Evolutionary conservation across 179 eudicot genomes (phyloP).

Genomic region (Dionaea muscipula): DNA sequence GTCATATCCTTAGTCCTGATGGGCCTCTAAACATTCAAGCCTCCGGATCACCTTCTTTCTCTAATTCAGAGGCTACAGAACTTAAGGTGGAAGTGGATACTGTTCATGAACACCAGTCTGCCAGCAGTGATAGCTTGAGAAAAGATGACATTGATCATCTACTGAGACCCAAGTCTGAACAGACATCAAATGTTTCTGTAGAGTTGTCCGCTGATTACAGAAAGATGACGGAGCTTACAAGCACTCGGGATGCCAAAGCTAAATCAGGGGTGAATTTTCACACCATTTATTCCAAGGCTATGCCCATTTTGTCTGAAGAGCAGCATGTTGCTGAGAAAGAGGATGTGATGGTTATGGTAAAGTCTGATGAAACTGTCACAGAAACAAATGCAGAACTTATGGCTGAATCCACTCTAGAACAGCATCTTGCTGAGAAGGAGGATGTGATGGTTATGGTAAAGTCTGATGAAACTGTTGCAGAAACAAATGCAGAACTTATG

Average conservation of each 20-base stretch:
- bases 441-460: slow-evolving; percentile 14
- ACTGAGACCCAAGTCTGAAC: slow-evolving; percentile 13
- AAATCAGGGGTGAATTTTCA: slow-evolving; percentile 6
- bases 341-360: slow-evolving; percentile 12
- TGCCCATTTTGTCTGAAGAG: slow-evolving; percentile 3
- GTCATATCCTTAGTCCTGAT: slow-evolving; percentile 20
- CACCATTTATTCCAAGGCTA: slow-evolving; percentile 13
- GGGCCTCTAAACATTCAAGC: slow-evolving; percentile 16
- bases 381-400: slow-evolving; percentile 15
- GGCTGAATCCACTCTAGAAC: slow-evolving; percentile 7
- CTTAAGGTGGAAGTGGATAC: slow-evolving; percentile 11
- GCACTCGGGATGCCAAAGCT: slow-evolving; percentile 12
- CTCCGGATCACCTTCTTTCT: slow-evolving; percentile 13
- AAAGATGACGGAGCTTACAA: slow-evolving; percentile 14
- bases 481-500: slow-evolving; percentile 13
- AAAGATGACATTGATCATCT: background rate
- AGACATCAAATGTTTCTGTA: slow-evolving; percentile 9
- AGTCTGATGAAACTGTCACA: slow-evolving; percentile 11
- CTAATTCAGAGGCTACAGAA: slow-evolving; percentile 15
- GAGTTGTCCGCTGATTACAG: slow-evolving; percentile 12
- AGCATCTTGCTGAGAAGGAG: slow-evolving; percentile 8
- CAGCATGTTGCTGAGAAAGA: background rate
- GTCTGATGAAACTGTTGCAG: slow-evolving; percentile 13
- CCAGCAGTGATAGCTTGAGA: background rate
- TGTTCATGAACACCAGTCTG: slow-evolving; percentile 11